A percentile compares a stretch with the other conserved stretches of the same genome.
Evolutionary conservation across 2,329 filamentous ascomycete genomes (phyloP).

Genomic region (Cercospora beticola): DNA sequence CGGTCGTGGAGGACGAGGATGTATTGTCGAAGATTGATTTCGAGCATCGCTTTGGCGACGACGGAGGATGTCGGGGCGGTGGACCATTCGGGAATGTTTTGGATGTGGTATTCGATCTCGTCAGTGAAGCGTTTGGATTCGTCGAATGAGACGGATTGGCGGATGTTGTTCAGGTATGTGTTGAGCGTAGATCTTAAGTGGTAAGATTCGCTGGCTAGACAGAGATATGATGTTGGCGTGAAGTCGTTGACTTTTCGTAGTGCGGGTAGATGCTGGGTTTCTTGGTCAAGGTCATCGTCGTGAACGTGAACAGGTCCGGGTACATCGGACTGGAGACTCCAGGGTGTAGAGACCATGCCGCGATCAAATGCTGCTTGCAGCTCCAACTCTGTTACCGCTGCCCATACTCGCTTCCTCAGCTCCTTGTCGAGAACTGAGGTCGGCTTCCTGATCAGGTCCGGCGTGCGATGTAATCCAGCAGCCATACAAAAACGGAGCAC

Average conservation of each 20-base stretch:
- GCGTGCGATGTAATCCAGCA: slow-evolving; percentile 55
- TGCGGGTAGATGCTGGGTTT: slow-evolving; percentile 27
- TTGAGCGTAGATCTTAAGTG: slow-evolving; percentile 32
- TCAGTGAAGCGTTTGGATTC: slow-evolving; percentile 37
- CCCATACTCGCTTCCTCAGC: slow-evolving; percentile 58
- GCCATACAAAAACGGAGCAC: slow-evolving; percentile 54
- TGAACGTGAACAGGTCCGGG: slow-evolving; percentile 52
- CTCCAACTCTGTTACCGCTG: slow-evolving; percentile 57
- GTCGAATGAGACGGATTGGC: slow-evolving; percentile 33
- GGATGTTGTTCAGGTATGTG: slow-evolving; percentile 36
- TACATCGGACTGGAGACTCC: slow-evolving; percentile 50
- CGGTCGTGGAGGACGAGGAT: slow-evolving; percentile 35
- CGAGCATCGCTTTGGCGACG: slow-evolving; percentile 28
- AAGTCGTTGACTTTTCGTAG: slow-evolving; percentile 26
- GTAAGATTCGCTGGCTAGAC: slow-evolving; percentile 27
- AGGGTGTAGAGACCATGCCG: slow-evolving; percentile 51
- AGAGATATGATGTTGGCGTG: slow-evolving; percentile 34
- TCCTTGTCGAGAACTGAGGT: slow-evolving; percentile 50
- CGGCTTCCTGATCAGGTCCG: slow-evolving; percentile 40
- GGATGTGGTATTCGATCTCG: slow-evolving; percentile 34
- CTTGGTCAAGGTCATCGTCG: slow-evolving; percentile 48
- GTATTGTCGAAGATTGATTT: slow-evolving; percentile 36
- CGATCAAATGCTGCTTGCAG: slow-evolving; percentile 56
- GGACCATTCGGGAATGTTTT: slow-evolving; percentile 31
- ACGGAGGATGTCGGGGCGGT: slow-evolving; percentile 11